phyloP scores from a whole-genome alignment of 2,329 filamentous ascomycete genomes.

The Amesomyces nigricolor region DNA sequence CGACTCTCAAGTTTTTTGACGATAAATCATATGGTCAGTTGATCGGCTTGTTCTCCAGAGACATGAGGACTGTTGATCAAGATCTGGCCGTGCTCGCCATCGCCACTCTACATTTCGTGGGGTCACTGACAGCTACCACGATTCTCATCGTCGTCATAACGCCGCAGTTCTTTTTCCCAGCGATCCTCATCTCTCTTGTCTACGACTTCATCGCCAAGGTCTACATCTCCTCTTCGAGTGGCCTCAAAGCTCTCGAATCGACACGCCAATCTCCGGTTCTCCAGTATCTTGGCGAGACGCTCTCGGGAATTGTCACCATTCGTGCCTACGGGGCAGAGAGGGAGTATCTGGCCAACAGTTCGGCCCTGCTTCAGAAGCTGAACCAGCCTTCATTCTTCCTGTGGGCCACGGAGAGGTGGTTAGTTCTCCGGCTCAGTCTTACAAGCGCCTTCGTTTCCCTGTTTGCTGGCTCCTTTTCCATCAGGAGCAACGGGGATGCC shows the following conservation, averaged over 20 bases:
- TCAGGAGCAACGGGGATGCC: conserved; percentile 10
- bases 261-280: conserved; percentile 18
- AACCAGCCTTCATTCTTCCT: conserved; percentile 19
- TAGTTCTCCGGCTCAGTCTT: conserved; percentile 18
- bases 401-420: conserved; percentile 18
- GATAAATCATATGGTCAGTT: conserved; percentile 88
- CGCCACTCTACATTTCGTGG: conserved; percentile 27
- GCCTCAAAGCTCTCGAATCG: conserved; percentile 20
- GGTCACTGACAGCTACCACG: conserved; percentile 10
- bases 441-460: conserved; percentile 16
- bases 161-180: conserved; percentile 13
- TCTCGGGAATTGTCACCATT: conserved; percentile 21
- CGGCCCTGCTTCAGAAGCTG: conserved; percentile 12
- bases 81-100: conserved; percentile 89
- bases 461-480: conserved; percentile 12
- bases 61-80: conserved; percentile 93
- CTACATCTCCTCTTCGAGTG: conserved; percentile 18
- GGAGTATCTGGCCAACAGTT: conserved; percentile 7
- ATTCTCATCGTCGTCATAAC: conserved; percentile 15
- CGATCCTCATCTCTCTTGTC: conserved; percentile 12
- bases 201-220: conserved; percentile 17
- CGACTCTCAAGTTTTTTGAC: conserved; percentile 95
- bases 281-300: conserved; percentile 22
- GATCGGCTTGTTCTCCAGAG: conserved; percentile 97
- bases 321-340: conserved; percentile 18